Evolutionary conservation across 75 land plant genomes (phyloP), one percentile per base, ranked within the genome.

Genomic region (Pinus tabuliformis): DNA sequence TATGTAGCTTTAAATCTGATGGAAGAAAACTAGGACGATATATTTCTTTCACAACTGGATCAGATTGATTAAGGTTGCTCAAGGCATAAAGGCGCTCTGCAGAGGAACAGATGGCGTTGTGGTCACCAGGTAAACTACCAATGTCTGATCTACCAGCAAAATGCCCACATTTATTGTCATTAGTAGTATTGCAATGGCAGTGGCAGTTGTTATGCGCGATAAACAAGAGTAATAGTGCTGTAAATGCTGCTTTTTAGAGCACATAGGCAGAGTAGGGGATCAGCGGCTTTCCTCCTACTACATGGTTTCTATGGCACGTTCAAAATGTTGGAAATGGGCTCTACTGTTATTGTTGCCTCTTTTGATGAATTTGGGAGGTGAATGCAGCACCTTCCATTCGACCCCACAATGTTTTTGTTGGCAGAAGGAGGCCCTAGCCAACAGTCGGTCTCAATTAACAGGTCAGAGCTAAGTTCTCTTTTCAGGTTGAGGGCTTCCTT

Each of bases 401-500:
- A 49, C 54, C 54, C n/a, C 13, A n/a, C 22, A 16, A 9, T 21
- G 21, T n/a, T 15, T n/a, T 42, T 11, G 3, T 68, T 68, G 72
- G 72, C 72, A 42, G 72, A 42, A 68, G 54, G 54, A 49, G 49
- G 72, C n/a, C 72, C 72, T 42, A 22, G 42, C 20, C 22, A 68
- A 68, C 54, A 39, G n/a, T 11, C 20, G 45, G 72, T n/a, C 22
- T 68, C n/a, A 39, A 42, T 45, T 68, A 24, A 68, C 22, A 68
- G 49, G 49, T 14, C 57, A 49, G 92, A 92, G 59, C 39, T 73
- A 20, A 16, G 16, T 9, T 90, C 86, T 59, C 76, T 93, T 57
- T 79, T 86, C 33, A 42, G 70, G 21, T 82, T 94, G 72, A 80
- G 96, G 61, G 83, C 86, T 14, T 86, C 92, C 45, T 77, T 94